phyloP scores from a whole-genome alignment of 495 filamentous ascomycete species.

The Aspergillus sparsus region DNA sequence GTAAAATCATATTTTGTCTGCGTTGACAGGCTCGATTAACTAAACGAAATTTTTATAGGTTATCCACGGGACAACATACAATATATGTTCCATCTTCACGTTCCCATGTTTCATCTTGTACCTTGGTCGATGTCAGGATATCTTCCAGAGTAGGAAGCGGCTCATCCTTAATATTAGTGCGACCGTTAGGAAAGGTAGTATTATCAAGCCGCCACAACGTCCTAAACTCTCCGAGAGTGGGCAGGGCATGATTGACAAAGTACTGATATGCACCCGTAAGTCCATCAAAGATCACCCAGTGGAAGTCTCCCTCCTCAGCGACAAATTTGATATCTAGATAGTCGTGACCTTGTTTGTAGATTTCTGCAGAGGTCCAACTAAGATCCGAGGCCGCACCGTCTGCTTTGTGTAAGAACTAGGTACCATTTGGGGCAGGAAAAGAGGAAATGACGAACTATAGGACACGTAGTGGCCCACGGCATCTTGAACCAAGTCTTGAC shows the following conservation, averaged over 20 bases:
- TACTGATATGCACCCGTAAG: constrained; percentile 45
- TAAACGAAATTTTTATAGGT: no score
- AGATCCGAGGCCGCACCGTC: constrained; percentile 36
- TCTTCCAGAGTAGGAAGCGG: constrained; percentile 35
- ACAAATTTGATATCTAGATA: constrained; percentile 39
- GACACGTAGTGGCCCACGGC: constrained; percentile 45
- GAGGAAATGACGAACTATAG: constrained; percentile 24
- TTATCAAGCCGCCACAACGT: constrained; percentile 42
- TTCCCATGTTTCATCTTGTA: constrained; percentile 48
- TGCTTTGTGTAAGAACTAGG: not conserved
- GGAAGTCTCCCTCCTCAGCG: constrained; percentile 39
- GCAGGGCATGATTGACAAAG: constrained; percentile 44
- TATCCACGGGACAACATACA: not conserved
- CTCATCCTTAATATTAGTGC: constrained; percentile 36
- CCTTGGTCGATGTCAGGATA: constrained; percentile 33
- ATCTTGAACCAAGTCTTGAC: constrained; percentile 38
- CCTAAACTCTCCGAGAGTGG: constrained; percentile 42
- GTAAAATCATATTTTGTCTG: constrained; percentile 44
- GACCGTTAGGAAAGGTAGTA: constrained; percentile 36
- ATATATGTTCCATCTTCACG: constrained; percentile 39
- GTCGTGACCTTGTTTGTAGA: constrained; percentile 30
- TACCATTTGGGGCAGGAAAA: not conserved
- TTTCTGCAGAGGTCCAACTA: constrained; percentile 35
- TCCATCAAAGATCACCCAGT: constrained; percentile 42
- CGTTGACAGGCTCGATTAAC: no score